Base-by-base conservation (phyloP, 192 early-diverging fungal species). In the Podila epicladia region DNA sequence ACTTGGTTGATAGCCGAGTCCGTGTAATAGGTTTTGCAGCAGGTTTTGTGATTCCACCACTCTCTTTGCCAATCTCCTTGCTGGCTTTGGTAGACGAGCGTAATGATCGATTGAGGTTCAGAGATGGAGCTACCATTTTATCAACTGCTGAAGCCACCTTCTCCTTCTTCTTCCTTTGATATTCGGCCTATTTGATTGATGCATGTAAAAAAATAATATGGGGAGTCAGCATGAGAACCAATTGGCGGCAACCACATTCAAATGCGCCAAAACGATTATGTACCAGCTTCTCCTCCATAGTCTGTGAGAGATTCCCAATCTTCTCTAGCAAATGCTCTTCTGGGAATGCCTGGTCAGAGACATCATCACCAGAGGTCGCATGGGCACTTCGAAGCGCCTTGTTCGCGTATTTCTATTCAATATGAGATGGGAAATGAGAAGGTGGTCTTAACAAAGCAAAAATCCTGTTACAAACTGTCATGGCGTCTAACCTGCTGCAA, bases 231-330 rank as follows among this genome's bases (percentile, higher is more conserved):
- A 4, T 17, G 15, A 45, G 41, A 17, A 15, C 13, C 53, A 55
- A 26, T 22, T 12, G 15, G n/a, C 7, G 20, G 53, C 53, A 24
- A 24, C 41, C 22, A 22, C 53, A 37, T 9, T 9, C 20, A 55
- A 26, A 55, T 55, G 53, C 19, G 6, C 22, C 8, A 1, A 45
- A 11, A 15, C 41, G 41, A 45, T 28, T 61, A 61, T 33, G 19
- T 72, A 79, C 76, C 58, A 79, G 45, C 28, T 68, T 79, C 61
- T 79, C 65, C 17, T 79, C 76, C 70, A 79, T 72, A 9, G 71
- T 63, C 33, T 55, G 62, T 2, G 50, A 31, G 12, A 65, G 32
- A 0, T 29, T 31, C 17, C 60, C 70, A 28, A 50, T 48, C 31
- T 37, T 71, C 24, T 67, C 48, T 51, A 77, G n/a, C 26, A 64